Evolutionary conservation across 148 eudicot species (phyloP).

Genomic region (Vaccinium darrowii): DNA sequence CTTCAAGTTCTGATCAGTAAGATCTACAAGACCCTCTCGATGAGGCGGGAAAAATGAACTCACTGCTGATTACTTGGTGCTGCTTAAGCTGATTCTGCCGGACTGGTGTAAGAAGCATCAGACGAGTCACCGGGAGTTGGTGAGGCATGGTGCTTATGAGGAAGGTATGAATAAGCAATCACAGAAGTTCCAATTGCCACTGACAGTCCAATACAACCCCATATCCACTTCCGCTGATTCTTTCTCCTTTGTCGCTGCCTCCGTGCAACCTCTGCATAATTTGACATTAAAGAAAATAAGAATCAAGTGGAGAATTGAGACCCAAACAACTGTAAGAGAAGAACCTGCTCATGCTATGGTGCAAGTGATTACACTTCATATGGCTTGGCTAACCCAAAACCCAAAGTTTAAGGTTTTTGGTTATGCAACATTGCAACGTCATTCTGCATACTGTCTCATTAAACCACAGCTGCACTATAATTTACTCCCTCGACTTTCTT

Average conservation of each 20-base stretch:
- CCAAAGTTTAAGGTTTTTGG: not conserved
- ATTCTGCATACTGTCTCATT: too few relatives aligned
- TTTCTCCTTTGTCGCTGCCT: slow-evolving; percentile 40
- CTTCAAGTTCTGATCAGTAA: not conserved
- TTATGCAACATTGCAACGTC: too few relatives aligned
- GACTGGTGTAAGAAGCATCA: slow-evolving; percentile 13
- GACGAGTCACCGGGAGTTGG: slow-evolving; percentile 16
- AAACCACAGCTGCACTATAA: too few relatives aligned
- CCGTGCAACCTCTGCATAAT: slow-evolving; percentile 42
- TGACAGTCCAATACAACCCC: slow-evolving; percentile 49
- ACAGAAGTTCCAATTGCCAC: slow-evolving; percentile 35
- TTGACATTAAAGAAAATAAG: not conserved
- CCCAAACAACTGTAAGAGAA: slow-evolving; percentile 11
- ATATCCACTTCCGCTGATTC: slow-evolving; percentile 39
- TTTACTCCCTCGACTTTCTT: too few relatives aligned
- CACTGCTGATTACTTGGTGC: not conserved
- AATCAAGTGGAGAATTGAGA: slow-evolving; percentile 8
- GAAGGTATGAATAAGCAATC: slow-evolving; percentile 34
- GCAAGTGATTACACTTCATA: not conserved
- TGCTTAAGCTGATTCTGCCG: not conserved
- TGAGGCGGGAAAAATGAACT: not conserved
- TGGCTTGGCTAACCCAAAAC: not conserved
- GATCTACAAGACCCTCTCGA: not conserved
- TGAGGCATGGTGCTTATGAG: slow-evolving; percentile 19
- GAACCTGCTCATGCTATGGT: not conserved